Conservation (phyloP, 2,329 filamentous ascomycete genomes). For the Cercospora beticola region DNA sequence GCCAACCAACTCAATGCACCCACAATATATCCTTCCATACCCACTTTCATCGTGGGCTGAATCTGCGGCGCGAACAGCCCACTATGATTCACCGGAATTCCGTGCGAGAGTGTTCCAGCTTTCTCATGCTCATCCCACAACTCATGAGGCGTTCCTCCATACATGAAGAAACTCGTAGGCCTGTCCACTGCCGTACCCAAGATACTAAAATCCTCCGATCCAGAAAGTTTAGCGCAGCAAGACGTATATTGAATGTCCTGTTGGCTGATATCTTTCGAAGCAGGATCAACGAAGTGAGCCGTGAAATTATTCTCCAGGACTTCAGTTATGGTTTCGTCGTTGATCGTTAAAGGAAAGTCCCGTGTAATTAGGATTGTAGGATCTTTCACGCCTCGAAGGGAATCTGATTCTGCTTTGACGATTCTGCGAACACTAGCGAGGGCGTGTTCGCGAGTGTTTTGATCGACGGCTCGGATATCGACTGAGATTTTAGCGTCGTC, state of each 20-base stretch:
- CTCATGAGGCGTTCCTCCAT: slow-evolving; percentile 54
- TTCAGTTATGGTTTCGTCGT: slow-evolving; percentile 49
- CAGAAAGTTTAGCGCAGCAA: slow-evolving; percentile 45
- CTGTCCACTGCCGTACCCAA: slow-evolving; percentile 52
- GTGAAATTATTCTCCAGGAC: slow-evolving; percentile 48
- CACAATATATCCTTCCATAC: slow-evolving; percentile 43
- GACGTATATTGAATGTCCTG: slow-evolving; percentile 35
- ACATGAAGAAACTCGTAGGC: slow-evolving; percentile 58
- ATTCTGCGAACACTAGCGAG: slow-evolving; percentile 53
- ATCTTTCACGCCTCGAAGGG: slow-evolving; percentile 45
- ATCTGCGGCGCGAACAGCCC: slow-evolving; percentile 60
- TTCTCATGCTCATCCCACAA: slow-evolving; percentile 52
- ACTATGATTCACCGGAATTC: slow-evolving; percentile 61
- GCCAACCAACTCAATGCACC: slow-evolving; percentile 39
- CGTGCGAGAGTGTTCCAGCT: slow-evolving; percentile 47
- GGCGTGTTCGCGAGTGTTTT: slow-evolving; percentile 49
- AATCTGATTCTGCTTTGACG: slow-evolving; percentile 55
- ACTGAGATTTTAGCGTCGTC: slow-evolving; percentile 56
- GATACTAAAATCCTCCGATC: slow-evolving; percentile 60
- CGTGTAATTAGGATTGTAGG: slow-evolving; percentile 47
- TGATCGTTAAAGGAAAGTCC: slow-evolving; percentile 53
- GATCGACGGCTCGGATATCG: slow-evolving; percentile 53
- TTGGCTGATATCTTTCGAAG: slow-evolving; percentile 26
- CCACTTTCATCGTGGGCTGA: slow-evolving; percentile 57
- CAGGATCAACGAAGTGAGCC: slow-evolving; percentile 43